Conservation (phyloP, 768 basidiomycete species). For the Macrocybe gigantea region DNA sequence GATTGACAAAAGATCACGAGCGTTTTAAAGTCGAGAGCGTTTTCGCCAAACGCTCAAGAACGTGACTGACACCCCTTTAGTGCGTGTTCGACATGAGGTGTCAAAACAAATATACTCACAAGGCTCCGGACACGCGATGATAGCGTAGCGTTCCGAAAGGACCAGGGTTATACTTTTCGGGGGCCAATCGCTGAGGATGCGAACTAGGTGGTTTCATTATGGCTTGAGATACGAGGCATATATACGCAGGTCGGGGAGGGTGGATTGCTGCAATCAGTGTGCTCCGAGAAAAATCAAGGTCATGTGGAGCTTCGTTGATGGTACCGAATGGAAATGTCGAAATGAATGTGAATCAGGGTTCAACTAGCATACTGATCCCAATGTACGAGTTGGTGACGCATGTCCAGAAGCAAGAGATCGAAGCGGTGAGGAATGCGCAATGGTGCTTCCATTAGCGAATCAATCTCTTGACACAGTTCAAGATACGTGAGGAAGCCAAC, state of each 20-base stretch:
- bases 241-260: too few species aligned
- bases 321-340: slow-evolving; percentile 1
- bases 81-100: slow-evolving; percentile 82
- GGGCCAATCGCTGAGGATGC: not conserved
- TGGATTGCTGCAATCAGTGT: too few species aligned
- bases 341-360: slow-evolving; percentile 14
- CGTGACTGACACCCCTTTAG: slow-evolving; percentile 41
- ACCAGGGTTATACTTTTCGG: not conserved
- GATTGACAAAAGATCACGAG: slow-evolving; percentile 8
- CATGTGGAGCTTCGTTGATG: not conserved
- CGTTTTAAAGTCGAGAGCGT: slow-evolving; percentile 13
- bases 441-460: too few species aligned
- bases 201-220: not conserved
- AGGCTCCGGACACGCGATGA: not conserved
- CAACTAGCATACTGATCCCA: slow-evolving; percentile 21
- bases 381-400: slow-evolving; percentile 13
- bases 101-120: slow-evolving; percentile 29
- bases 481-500: too few species aligned
- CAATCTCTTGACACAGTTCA: too few species aligned
- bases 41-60: slow-evolving; percentile 16
- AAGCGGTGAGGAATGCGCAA: not conserved
- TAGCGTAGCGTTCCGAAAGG: not conserved
- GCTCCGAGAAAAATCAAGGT: not conserved
- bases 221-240: too few species aligned
- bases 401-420: slow-evolving; percentile 12